phyloP scores from a whole-genome alignment of 768 basidiomycete genomes.

The Leccinum imitatum region DNA sequence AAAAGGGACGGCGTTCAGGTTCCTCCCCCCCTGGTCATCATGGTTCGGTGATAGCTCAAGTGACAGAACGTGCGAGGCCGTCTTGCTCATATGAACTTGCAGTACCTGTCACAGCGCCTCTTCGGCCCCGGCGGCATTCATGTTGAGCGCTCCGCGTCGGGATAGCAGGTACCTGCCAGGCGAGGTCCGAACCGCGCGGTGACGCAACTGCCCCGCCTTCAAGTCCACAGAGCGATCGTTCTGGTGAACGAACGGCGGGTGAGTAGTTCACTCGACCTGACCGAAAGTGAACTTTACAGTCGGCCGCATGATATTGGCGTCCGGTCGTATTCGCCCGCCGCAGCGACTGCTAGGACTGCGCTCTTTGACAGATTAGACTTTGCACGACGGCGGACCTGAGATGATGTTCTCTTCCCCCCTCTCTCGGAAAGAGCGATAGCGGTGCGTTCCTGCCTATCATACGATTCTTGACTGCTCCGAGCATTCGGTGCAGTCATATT shows the following conservation, averaged over 20 bases:
- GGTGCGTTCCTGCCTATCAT: not conserved
- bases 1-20: not conserved
- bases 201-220: not conserved
- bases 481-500: not conserved
- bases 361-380: slow-evolving; percentile 10
- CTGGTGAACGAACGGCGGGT: not conserved
- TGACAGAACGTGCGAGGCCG: not conserved
- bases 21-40: not conserved
- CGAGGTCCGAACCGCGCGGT: not conserved
- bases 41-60: not conserved
- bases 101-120: not conserved
- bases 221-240: not conserved
- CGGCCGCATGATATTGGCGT: not conserved
- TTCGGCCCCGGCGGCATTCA: not conserved
- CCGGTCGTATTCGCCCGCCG: not conserved
- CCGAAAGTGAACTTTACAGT: not conserved
- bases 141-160: not conserved
- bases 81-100: not conserved
- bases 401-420: not conserved
- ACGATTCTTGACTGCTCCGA: not conserved
- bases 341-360: not conserved
- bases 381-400: not conserved
- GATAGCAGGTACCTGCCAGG: not conserved
- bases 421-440: not conserved
- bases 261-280: not conserved